phyloP scores from a whole-genome alignment of 495 filamentous ascomycete species.

The Penicillium goetzii region DNA sequence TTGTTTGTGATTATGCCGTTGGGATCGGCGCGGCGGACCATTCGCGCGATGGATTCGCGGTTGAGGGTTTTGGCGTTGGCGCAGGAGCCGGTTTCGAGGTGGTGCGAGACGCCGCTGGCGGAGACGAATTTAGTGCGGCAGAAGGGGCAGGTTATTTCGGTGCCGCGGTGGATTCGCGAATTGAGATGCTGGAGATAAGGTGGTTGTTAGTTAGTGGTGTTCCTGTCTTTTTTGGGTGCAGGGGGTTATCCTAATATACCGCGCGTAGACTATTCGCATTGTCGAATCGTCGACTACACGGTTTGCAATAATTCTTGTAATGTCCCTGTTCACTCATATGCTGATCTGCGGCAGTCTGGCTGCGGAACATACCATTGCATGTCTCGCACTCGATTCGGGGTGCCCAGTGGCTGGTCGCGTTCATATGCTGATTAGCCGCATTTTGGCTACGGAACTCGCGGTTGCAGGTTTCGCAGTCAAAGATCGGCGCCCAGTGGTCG shows the following conservation, averaged over 20 bases:
- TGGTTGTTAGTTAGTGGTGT: background rate
- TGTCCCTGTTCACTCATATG: background rate
- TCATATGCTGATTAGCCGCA: constrained; percentile 45
- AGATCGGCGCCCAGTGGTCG: constrained; percentile 37
- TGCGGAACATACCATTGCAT: background rate
- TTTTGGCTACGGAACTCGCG: constrained; percentile 27
- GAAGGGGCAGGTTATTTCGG: constrained; percentile 45
- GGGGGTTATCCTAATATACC: constrained; percentile 27
- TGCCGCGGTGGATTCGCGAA: constrained; percentile 43
- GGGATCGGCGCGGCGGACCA: constrained; percentile 38
- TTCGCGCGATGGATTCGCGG: constrained; percentile 40
- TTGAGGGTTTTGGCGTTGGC: constrained; percentile 38
- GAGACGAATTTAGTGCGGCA: constrained; percentile 43
- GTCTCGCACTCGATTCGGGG: background rate
- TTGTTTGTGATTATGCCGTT: constrained; percentile 46
- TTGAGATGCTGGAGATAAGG: constrained; percentile 45
- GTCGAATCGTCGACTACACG: constrained; percentile 40
- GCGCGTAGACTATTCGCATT: constrained; percentile 44
- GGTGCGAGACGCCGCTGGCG: constrained; percentile 48
- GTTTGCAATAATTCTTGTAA: constrained; percentile 42
- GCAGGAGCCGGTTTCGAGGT: constrained; percentile 51
- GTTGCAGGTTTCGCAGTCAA: constrained; percentile 45
- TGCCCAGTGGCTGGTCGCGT: constrained; percentile 26
- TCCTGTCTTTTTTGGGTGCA: too few relatives aligned
- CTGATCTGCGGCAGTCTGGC: background rate